Evolutionary conservation across 768 basidiomycete genomes (phyloP).

Genomic region (Suillus subluteus): DNA sequence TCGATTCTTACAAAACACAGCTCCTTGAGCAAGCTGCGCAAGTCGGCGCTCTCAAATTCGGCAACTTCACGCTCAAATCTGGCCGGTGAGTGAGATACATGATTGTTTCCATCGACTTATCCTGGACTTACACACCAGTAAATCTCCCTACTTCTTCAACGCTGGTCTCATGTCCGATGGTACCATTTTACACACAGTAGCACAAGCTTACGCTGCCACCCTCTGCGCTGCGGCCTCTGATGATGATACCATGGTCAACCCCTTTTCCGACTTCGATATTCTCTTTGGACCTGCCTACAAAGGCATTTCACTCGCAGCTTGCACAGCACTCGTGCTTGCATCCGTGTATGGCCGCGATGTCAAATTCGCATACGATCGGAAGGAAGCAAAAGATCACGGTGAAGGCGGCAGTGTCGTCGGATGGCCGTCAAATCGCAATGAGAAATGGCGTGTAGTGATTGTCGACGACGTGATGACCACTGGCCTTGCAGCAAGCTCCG

Average conservation of each 20-base stretch:
- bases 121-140: constrained; percentile 41
- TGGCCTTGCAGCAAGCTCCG: constrained; percentile 84
- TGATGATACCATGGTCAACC: constrained; percentile 20
- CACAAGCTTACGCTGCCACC: constrained; percentile 82
- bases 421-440: constrained; percentile 73
- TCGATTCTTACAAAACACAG: constrained; percentile 59
- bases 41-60: constrained; percentile 84
- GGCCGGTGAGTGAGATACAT: constrained; percentile 67
- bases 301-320: constrained; percentile 91
- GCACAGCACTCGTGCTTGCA: constrained; percentile 76
- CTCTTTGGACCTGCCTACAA: constrained; percentile 98
- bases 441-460: constrained; percentile 63
- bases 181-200: constrained; percentile 73
- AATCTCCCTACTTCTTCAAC: constrained; percentile 98
- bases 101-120: constrained; percentile 5
- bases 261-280: constrained; percentile 64
- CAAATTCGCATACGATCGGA: constrained; percentile 91
- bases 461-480: constrained; percentile 97
- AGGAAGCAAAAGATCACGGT: constrained; percentile 95
- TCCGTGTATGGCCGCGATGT: constrained; percentile 65
- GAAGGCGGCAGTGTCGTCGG: constrained; percentile 95
- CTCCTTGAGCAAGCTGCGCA: constrained; percentile 72
- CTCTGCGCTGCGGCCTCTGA: constrained; percentile 59
- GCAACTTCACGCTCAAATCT: constrained; percentile 91
- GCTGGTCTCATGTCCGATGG: constrained; percentile 88